Evolutionary conservation across 352 stramenopile species (phyloP), one percentile per base, ranked within the genome.

Genomic region (Globisporangium rhizosaccharum): DNA sequence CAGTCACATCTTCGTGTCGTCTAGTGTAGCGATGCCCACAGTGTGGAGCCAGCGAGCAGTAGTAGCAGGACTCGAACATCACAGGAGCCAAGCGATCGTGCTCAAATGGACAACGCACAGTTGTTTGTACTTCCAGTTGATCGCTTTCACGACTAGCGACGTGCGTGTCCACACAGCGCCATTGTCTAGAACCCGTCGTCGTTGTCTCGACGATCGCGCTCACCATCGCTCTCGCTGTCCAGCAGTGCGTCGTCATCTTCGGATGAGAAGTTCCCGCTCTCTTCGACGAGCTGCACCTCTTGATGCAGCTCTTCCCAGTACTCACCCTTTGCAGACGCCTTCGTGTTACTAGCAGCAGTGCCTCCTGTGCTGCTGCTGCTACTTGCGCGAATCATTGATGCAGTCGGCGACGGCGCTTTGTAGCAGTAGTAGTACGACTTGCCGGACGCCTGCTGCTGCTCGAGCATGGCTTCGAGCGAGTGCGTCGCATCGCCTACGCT

Each of bases 241-340:
- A 59, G 48, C 15, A 63, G 63, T 0, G 57, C 62, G 47, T 90
- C 79, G 52, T 49, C 44, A 12, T 45, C 33, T 57, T 88, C 76
- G 0, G 82, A 91, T 15, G 82, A 91, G 48, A 87, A 91, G 12
- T 72, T 68, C 1, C 79, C 79, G 53, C 71, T 83, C 50, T 91
- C 82, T 42, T 91, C 82, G n/a, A 91, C 79, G 26, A 89, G 72
- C 61, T 89, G 66, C 56, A 89, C 70, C 41, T 85, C 71, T 59
- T 83, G 73, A 36, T 89, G 79, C 37, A 91, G 59, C 57, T 89
- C 77, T 48, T 84, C 75, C 82, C 82, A 89, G 64, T 89, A 84
- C 18, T 60, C 61, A 11, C 61, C 61, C 55, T 56, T 44, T 8
- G 9, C 14, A 17, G 6, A 47, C 8, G 25, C 17, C 18, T 56